Base-by-base conservation (phyloP, 768 basidiomycete genomes). In the Hortiboletus flavorubellus region DNA sequence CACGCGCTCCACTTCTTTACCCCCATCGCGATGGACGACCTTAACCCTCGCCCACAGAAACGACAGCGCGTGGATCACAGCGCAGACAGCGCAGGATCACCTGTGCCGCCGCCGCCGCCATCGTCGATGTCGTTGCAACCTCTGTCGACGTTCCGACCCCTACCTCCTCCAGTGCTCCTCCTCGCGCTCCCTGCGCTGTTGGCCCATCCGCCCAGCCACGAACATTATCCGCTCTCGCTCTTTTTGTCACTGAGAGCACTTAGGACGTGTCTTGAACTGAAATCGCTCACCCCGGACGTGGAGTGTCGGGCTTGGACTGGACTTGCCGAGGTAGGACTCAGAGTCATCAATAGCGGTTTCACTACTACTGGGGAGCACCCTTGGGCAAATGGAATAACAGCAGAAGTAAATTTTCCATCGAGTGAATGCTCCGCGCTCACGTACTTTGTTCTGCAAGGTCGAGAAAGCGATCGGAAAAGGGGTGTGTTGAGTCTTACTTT, bases 271-370 rank as follows among this genome's bases (percentile, higher is more conserved):
- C 74, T 89, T 12, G 60, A 70, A 0, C 59, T 83, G 0, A 72
- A 75, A 3, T 73, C 76, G 12, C 72, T 90, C 1, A 78, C 82
- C 6, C 76, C 78, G 6, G 78, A 80, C 48, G 66, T 84, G 9
- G 88, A 89, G 61, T 90, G 87, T 64, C 74, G 83, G 8, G 87
- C 87, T 1, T 89, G 85, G 82, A 83, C 83, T 1, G 79, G 80
- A 10, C 60, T 91, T 0, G 88, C 83, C 0, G 89, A 91, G 67
- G 62, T 88, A 2, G 89, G 87, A 4, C 76, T 90, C 64, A 75
- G 75, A 55, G 76, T 82, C 42, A 76, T 82, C 46, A 67, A 70
- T 15, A 76, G 80, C 21, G 80, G 81, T 29, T 71, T 79, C 46
- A 67, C 68, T 44, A 61, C 65, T 34, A 60, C 44, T 26, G 70